Percentiles rank a stretch among this genome's conserved stretches.
These are phyloP conservation scores for Cryptococcus neoformans DNA, from an alignment of 1,284 basidiomycete species.

Conservation along the genomic window DNA sequence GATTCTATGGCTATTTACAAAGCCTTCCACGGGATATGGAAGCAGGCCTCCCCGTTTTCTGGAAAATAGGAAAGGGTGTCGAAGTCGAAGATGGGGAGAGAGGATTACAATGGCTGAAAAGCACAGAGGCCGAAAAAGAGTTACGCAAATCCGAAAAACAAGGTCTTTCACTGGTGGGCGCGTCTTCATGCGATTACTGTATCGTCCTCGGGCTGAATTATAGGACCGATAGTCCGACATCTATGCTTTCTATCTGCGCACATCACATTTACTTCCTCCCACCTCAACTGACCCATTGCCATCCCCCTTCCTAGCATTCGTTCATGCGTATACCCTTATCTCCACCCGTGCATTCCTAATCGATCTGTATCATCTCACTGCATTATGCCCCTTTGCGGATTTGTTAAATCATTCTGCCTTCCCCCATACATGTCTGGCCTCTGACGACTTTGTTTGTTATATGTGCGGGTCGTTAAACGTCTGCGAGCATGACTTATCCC, in stretches of 20 bases:
- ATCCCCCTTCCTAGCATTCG: constrained; percentile 57
- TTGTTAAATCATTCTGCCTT: constrained; percentile 70
- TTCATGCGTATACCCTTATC: constrained; percentile 72
- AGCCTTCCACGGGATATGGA: constrained; percentile 38
- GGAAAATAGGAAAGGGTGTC: constrained; percentile 20
- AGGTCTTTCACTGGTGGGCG: constrained; percentile 23
- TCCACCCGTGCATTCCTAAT: constrained; percentile 83
- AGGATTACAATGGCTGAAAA: constrained; percentile 37
- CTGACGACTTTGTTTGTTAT: constrained; percentile 78
- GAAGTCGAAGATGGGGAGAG: constrained; percentile 13
- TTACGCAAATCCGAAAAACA: constrained; percentile 27
- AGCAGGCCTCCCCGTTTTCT: constrained; percentile 42
- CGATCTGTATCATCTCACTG: constrained; percentile 77
- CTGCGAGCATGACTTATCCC: constrained; percentile 58
- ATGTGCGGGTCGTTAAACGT: constrained; percentile 69
- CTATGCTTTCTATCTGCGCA: constrained; percentile 26
- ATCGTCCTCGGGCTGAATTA: too few relatives aligned
- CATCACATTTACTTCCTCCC: constrained; percentile 23
- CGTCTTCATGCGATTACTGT: too few relatives aligned
- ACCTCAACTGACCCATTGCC: constrained; percentile 8
- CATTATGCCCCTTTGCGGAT: constrained; percentile 88
- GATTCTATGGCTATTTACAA: constrained; percentile 48
- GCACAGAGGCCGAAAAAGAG: constrained; percentile 44
- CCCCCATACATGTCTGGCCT: constrained; percentile 52
- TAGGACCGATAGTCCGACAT: constrained; percentile 16